Percentiles rank a stretch among this genome's conserved stretches.
Evolutionary conservation across 2,329 filamentous ascomycete genomes (phyloP).

Genomic region (Fusarium scirpi): DNA sequence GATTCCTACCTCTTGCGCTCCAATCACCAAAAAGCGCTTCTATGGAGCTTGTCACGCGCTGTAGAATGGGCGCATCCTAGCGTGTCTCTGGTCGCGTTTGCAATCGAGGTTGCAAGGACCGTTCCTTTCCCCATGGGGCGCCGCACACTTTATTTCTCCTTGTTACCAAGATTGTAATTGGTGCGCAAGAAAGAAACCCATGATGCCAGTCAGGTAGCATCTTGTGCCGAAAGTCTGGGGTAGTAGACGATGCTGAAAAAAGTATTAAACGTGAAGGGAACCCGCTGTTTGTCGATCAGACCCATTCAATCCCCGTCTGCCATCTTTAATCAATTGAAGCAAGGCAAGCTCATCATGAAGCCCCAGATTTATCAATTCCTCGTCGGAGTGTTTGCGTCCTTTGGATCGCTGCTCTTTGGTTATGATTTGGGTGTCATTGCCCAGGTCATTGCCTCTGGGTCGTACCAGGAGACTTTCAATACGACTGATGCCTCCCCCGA

Average conservation of each 20-base stretch:
- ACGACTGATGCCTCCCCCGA: conserved; percentile 54
- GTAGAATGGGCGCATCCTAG: conserved; percentile 2
- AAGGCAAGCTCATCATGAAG: conserved; percentile 11
- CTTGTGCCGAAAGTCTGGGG: conserved; percentile 3
- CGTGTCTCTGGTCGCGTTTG: conserved; percentile 4
- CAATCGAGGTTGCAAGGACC: neutral
- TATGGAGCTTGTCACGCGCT: conserved; percentile 15
- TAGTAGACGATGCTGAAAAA: neutral
- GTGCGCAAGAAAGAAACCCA: conserved; percentile 1
- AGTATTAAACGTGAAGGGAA: conserved; percentile 7
- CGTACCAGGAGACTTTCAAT: conserved; percentile 3
- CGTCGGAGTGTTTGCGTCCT: conserved; percentile 54
- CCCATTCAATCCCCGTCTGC: neutral
- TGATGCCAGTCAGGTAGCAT: neutral
- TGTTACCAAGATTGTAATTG: conserved; percentile 5
- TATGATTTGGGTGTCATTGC: conserved; percentile 54
- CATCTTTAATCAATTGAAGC: neutral
- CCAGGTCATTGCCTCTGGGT: conserved; percentile 62
- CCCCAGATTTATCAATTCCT: conserved; percentile 64
- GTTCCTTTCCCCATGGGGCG: conserved; percentile 14
- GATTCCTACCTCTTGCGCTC: conserved; percentile 6
- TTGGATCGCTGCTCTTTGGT: conserved; percentile 44
- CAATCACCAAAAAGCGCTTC: conserved; percentile 16
- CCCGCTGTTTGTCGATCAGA: conserved; percentile 11
- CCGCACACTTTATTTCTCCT: neutral